Evolutionary conservation across 1,284 basidiomycete species (phyloP), one percentile per base, ranked within the genome.

Genomic region (Marasmius tenuissimus): DNA sequence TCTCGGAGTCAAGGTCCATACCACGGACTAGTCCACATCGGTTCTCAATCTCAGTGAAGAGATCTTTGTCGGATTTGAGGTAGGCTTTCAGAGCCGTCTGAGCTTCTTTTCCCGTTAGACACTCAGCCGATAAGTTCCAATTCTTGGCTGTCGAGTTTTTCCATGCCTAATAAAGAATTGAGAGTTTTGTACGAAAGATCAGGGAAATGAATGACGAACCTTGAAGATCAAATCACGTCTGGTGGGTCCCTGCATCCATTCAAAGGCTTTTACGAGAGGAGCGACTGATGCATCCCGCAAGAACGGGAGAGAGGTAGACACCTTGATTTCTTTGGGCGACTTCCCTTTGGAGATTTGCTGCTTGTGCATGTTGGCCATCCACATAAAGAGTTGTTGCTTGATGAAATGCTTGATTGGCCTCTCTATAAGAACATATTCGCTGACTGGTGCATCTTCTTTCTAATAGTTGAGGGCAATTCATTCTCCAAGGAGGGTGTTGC

Each of bases 271-370:
- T 5, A 73, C 63, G 58, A 70, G 58, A 2, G 54, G 42, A 1
- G 45, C 34, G 12, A 73, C 70, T 5, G 65, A 63, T 4, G 62
- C 65, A 61, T 70, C 61, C 10, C 68, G 61, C 38, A 71, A 65
- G 4, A 45, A 42, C 8, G 61, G 61, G 7, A 71, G 27, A 4
- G 65, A 67, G 3, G 61, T 67, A 3, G 65, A n/a, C n/a, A 55
- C 63, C 42, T 57, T 56, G 10, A 70, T 64, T 11, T 69, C 54
- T 16, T 64, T 61, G 5, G 63, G 58, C 9, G 50, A 62, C 10
- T 60, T 38, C 14, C 69, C 65, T 11, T 48, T n/a, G 11, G 14
- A 38, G 33, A 67, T 38, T 50, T 65, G 63, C 20, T 66, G 5
- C 38, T 54, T 14, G n/a, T n/a, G n/a, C n/a, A n/a, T n/a, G n/a